Base-by-base conservation (phyloP, 2,329 filamentous ascomycete genomes). In the Cytospora piceae region DNA sequence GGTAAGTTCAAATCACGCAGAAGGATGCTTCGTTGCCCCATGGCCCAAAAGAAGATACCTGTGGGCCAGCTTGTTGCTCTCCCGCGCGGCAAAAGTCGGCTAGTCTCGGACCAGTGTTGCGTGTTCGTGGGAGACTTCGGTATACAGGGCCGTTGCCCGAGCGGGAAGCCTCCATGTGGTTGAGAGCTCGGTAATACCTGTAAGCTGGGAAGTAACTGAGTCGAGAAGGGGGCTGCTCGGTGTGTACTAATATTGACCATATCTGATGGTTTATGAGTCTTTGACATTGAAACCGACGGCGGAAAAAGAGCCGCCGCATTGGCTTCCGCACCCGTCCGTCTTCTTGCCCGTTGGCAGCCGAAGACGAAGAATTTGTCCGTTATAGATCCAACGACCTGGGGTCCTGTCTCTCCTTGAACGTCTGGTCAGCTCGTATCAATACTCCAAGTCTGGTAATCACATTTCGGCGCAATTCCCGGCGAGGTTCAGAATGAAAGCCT, bases 301-400 rank as follows among this genome's bases (percentile, higher is more conserved):
- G 39, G 61, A 52, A 57, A 22, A 32, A 17, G 32, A 55, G 20
- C 27, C 39, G 54, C 31, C 39, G 54, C 31, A 34, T 32, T 37
- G n/a, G n/a, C 54, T 58, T 63, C 61, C 61, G 52, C 54, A 20
- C 17, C 31, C 12, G 34, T 42, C 32, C n/a, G n/a, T 7, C 32
- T 17, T 56, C 6, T 20, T 53, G 61, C n/a, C 53, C 39, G 22
- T 58, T 42, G 37, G 27, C 42, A 63, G 31, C 54, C 61, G 53
- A 37, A 46, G 20, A 49, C 3, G 4, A 4, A n/a, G 42, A 20
- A 2, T 20, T 20, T 14, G 14, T 17, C 42, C n/a, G 3, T 6
- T 39, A 34, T 27, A 34, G 55, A 31, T n/a, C 39, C n/a, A 39
- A n/a, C 55, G 55, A 27, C 22, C 0, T 24, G 6, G 22, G 46